Evolutionary conservation across 2,329 filamentous ascomycete species (phyloP), one percentile per base, ranked within the genome.

Genomic region (Pseudogymnoascus sp.): DNA sequence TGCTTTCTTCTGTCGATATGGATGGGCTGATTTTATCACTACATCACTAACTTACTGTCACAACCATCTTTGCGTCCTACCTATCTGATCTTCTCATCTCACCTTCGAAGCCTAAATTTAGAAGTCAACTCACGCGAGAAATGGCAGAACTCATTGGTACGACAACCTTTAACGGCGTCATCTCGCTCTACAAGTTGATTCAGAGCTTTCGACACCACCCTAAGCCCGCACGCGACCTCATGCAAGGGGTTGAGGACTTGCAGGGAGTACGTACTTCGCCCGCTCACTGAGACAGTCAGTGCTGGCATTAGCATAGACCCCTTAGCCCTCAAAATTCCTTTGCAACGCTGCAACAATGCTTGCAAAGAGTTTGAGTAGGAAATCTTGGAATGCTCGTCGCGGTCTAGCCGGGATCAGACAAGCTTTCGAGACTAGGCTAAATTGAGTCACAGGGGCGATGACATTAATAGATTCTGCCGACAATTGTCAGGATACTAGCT

Each of bases 391-490:
- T 77, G 69, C 64, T 70, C 69, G 31, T 69, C 71, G 42, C 73
- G 69, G 45, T 79, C 76, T 37, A 69, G 67, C 16, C 70, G 66
- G 29, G 68, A 66, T 65, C 70, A 73, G 62, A 72, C 73, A 18
- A 80, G 75, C 68, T 79, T 80, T 68, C 74, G 75, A 54, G 78
- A 78, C 66, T 80, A 76, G 78, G 75, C 76, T 4, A 77, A 72
- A 67, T 66, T 80, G 54, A 75, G 66, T 64, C 80, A 79, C 61
- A 77, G 79, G 73, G 76, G 75, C 29, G 74, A 78, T 47, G 72
- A 78, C 65, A 76, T 80, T 51, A 73, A 76, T 65, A 73, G 72
- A 60, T 80, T 80, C 63, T 73, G 71, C 40, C 67, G 73, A 21
- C 66, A 77, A 40, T 66, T 80, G 34, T 73, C 76, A 42, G 72